Evolutionary conservation across 176 grass and related monocot species (phyloP).

Genomic region (Coix lacrymajobi): DNA sequence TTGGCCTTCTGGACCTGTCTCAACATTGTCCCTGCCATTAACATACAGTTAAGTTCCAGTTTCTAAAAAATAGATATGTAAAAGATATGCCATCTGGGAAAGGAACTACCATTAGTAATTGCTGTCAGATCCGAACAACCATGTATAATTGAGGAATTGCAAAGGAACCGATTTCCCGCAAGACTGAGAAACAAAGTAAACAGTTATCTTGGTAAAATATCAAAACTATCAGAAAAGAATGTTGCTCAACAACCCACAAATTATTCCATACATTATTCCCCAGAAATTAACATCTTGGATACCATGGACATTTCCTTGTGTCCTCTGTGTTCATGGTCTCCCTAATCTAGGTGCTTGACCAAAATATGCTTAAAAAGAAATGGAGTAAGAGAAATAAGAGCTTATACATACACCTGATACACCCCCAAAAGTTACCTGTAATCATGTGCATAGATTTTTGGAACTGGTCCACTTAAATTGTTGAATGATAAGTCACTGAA

Average conservation of each 20-base stretch:
- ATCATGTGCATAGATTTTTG: conserved; percentile 89
- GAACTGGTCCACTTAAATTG: conserved; percentile 72
- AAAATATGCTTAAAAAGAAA: background rate
- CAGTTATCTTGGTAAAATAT: background rate
- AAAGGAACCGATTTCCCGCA: conserved; percentile 80
- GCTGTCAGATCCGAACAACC: conserved; percentile 59
- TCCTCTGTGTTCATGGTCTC: background rate
- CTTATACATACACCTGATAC: conserved; percentile 10
- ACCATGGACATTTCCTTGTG: background rate
- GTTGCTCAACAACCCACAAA: background rate
- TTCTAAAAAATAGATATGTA: conserved; percentile 1
- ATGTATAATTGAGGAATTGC: conserved; percentile 72
- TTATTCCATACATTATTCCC: background rate
- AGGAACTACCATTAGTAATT: conserved; percentile 58
- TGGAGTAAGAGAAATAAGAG: background rate
- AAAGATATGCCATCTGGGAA: conserved; percentile 18
- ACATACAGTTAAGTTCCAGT: conserved; percentile 28
- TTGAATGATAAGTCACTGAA: conserved; percentile 96
- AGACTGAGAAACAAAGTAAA: conserved; percentile 50
- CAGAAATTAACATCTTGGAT: background rate
- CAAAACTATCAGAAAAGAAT: background rate
- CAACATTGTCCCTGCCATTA: conserved; percentile 49
- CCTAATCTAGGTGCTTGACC: background rate
- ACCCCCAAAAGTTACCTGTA: conserved; percentile 55
- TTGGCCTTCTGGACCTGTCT: conserved; percentile 34